Base-by-base conservation (phyloP, 495 filamentous ascomycete species). In the Penicillium soppii region DNA sequence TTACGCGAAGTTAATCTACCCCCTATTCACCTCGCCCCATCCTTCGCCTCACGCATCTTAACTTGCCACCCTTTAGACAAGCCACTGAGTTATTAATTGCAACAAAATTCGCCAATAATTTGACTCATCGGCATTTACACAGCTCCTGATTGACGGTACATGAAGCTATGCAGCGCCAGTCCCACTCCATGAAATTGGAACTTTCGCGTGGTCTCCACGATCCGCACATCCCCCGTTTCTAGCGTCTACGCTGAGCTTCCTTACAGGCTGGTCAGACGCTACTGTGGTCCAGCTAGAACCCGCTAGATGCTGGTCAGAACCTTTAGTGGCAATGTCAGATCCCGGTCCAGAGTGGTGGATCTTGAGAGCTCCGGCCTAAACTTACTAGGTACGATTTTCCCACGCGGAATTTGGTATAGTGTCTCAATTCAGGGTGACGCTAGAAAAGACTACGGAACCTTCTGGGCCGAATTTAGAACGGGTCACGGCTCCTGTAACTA, bases 221-320 rank as follows among this genome's bases (percentile, higher is more conserved):
- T 60, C 62, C 62, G 59, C 62, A 33, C 56, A 43, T 57, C 47
- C 62, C 50, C 53, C 54, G 58, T 53, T 52, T 45, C 58, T 61
- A 61, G 60, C 50, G 59, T 15, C 46, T 15, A 27, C 47, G 42
- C 43, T 42, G 53, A 63, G 52, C 19, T 35, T 48, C 12, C 44
- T 49, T 12, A 23, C 33, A 39, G 43, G 43, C 19, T n/a, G n/a
- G n/a, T n/a, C n/a, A n/a, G n/a, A n/a, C n/a, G n/a, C n/a, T 46
- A 36, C 22, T 22, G 30, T 23, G 49, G 23, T 16, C 42, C 47
- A 57, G 49, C 61, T 65, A 62, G 62, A 65, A 57, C 46, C 48
- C 59, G 56, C 62, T 65, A 62, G 62, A 62, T 47, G 23, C 43
- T 17, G 44, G 33, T 44, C 50, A 47, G 52, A 62, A 54, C 40